These are phyloP conservation scores for Acanthamoeba culbertsoni DNA, from an alignment of 208 protist species.

Conservation along the genomic window DNA sequence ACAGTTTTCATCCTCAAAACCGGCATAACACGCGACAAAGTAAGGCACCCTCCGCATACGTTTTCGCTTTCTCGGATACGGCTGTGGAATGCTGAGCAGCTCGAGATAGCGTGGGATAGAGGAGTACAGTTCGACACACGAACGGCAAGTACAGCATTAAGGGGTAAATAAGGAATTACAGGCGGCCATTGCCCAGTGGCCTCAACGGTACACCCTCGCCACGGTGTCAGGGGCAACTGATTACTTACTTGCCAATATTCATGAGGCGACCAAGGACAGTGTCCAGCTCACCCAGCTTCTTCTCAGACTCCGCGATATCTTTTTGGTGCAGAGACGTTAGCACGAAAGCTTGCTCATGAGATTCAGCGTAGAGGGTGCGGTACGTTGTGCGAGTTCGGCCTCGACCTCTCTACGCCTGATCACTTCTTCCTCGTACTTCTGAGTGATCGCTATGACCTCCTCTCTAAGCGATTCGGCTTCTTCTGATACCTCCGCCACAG, in stretches of 20 bases:
- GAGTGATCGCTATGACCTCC: conserved; percentile 33
- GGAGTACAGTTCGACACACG: too few relatives aligned
- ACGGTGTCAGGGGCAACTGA: too few relatives aligned
- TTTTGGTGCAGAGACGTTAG: neutral
- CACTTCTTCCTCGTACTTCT: conserved; percentile 55
- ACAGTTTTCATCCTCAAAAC: too few relatives aligned
- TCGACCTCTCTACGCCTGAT: conserved; percentile 7
- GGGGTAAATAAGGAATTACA: too few relatives aligned
- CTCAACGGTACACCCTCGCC: too few relatives aligned
- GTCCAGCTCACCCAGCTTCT: conserved; percentile 46
- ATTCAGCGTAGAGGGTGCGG: neutral
- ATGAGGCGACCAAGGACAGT: conserved; percentile 11
- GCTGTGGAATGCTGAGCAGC: too few relatives aligned
- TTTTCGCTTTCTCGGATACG: too few relatives aligned
- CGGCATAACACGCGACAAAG: too few relatives aligned
- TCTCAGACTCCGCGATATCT: conserved; percentile 28
- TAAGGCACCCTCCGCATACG: too few relatives aligned
- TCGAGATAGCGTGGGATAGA: too few relatives aligned
- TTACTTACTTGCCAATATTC: conserved; percentile 48
- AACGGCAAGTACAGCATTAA: too few relatives aligned
- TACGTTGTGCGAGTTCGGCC: conserved; percentile 34
- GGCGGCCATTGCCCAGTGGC: too few relatives aligned
- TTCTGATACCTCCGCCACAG: conserved; percentile 19
- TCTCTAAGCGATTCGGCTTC: conserved; percentile 35
- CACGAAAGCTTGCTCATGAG: neutral